Evolutionary conservation across 345 rosid genomes (phyloP).

Genomic region (Bruguiera gymnorhiza): DNA sequence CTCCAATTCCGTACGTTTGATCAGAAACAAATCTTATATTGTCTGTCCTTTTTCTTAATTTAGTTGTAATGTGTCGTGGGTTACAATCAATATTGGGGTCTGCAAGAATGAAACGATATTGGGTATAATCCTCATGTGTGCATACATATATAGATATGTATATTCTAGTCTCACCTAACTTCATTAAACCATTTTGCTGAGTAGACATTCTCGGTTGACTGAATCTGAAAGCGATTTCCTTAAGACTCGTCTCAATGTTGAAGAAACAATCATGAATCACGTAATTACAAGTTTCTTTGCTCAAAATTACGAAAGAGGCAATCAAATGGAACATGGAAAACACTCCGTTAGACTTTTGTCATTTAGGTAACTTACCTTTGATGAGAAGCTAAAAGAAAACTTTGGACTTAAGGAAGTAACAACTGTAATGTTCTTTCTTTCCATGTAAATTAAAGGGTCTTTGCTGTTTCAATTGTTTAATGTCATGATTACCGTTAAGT

Average conservation of each 20-base stretch:
- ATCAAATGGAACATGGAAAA: constrained; percentile 23
- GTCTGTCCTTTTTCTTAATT: not conserved
- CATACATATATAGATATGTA: not conserved
- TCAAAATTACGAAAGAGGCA: constrained; percentile 20
- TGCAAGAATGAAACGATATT: no score
- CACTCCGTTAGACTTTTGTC: not conserved
- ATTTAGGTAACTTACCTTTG: constrained; percentile 25
- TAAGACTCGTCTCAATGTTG: constrained; percentile 1
- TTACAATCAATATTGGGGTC: not conserved
- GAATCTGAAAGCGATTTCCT: constrained; percentile 11
- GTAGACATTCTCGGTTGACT: not conserved
- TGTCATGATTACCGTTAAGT: constrained; percentile 24
- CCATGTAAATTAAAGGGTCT: constrained; percentile 2
- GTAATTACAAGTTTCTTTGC: constrained; percentile 19
- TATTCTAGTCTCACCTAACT: constrained; percentile 24
- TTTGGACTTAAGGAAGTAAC: constrained; percentile 28
- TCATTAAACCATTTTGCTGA: constrained; percentile 5
- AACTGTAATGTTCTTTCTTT: not conserved
- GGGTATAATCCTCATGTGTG: no score
- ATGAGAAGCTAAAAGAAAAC: constrained; percentile 34
- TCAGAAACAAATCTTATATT: not conserved
- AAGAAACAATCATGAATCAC: constrained; percentile 31
- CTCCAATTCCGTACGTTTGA: not conserved
- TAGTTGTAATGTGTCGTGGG: not conserved
- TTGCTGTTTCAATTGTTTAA: constrained; percentile 16